Evolutionary conservation across 2,329 filamentous ascomycete species (phyloP).

Genomic region (Exserohilum turcica): DNA sequence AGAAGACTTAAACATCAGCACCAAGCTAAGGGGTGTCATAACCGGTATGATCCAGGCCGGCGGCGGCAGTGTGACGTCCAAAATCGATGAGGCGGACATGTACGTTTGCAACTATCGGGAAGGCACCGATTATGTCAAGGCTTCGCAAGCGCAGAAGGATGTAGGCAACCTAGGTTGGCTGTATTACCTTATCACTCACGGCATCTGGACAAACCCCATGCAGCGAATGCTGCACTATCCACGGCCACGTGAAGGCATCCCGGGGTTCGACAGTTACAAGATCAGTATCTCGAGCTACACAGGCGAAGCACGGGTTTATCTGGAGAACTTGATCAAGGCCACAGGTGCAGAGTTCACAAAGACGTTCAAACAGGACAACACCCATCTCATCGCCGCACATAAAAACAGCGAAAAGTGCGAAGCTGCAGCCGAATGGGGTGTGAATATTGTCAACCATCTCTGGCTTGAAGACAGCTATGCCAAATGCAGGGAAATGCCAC

Average conservation of each 20-base stretch:
- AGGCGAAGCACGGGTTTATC: conserved; percentile 88
- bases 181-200: conserved; percentile 86
- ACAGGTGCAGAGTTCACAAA: conserved; percentile 89
- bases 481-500: conserved; percentile 75
- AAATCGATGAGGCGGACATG: conserved; percentile 74
- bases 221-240: conserved; percentile 89
- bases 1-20: conserved; percentile 71
- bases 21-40: conserved; percentile 69
- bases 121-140: conserved; percentile 75
- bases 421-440: conserved; percentile 89
- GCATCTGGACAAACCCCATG: conserved; percentile 85
- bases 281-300: conserved; percentile 97
- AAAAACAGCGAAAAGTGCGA: conserved; percentile 89
- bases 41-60: conserved; percentile 71
- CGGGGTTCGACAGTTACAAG: conserved; percentile 74
- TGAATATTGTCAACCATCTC: conserved; percentile 88
- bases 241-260: conserved; percentile 74
- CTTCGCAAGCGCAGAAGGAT: conserved; percentile 76
- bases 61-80: conserved; percentile 70
- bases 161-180: conserved; percentile 95
- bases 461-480: conserved; percentile 99
- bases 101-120: conserved; percentile 88
- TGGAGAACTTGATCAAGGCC: conserved; percentile 87
- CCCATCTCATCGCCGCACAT: conserved; percentile 91
- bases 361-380: conserved; percentile 93